Conservation (phyloP, 768 basidiomycete species). For the Piloderma croceum region DNA sequence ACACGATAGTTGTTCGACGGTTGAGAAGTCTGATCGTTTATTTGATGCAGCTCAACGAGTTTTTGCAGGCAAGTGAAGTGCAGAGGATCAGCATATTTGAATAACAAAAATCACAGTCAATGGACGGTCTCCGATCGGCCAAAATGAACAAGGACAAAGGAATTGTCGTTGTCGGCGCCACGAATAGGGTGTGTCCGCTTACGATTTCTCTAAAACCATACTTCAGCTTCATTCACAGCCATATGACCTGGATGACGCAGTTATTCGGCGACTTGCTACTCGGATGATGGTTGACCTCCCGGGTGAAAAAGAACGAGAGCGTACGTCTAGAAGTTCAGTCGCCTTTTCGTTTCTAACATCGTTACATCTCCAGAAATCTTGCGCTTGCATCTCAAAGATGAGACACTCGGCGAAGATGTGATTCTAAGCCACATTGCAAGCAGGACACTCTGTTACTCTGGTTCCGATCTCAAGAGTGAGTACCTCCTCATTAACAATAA, state of each 20-base stretch:
- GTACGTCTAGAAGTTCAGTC: too few species aligned
- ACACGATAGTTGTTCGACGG: too few species aligned
- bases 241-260: slow-evolving; percentile 13
- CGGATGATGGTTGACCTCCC: slow-evolving; percentile 2
- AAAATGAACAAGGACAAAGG: slow-evolving; percentile 11
- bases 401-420: neutral
- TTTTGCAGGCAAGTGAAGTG: slow-evolving; percentile 14
- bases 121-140: slow-evolving; percentile 16
- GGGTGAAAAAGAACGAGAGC: neutral
- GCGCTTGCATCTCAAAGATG: neutral
- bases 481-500: too few species aligned
- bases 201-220: neutral
- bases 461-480: slow-evolving; percentile 3
- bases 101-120: too few species aligned
- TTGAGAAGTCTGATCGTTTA: too few species aligned
- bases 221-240: slow-evolving; percentile 6
- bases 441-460: neutral
- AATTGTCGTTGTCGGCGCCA: slow-evolving; percentile 15
- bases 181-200: slow-evolving; percentile 13
- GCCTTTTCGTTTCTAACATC: too few species aligned
- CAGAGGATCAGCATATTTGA: slow-evolving; percentile 5
- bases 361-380: slow-evolving; percentile 6
- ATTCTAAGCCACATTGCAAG: neutral
- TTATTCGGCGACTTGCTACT: slow-evolving; percentile 6
- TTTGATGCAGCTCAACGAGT: too few species aligned